A percentile compares a stretch with the other conserved stretches of the same genome.
These are phyloP conservation scores for Cystofilobasidium bisporidii DNA, from an alignment of 768 basidiomycete genomes.

Conservation along the genomic window DNA sequence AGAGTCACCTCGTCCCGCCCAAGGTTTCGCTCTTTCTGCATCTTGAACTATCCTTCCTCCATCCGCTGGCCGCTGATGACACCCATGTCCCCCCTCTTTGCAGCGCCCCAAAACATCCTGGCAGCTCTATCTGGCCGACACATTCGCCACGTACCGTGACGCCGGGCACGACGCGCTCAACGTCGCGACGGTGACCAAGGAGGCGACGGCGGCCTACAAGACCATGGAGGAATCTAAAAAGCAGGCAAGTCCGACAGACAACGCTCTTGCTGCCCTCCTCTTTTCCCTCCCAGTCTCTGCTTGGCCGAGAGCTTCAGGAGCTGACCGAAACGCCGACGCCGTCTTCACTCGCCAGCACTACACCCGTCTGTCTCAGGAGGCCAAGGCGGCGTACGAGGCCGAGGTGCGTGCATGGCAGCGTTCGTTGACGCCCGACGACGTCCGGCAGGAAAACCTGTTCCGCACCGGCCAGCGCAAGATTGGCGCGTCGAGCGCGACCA, in stretches of 20 bases:
- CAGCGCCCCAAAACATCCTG: slow-evolving; percentile 75
- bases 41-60: no score
- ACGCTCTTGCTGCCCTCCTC: no score
- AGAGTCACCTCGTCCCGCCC: no score
- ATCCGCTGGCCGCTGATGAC: neutral
- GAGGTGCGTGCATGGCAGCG: slow-evolving; percentile 77
- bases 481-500: slow-evolving; percentile 82
- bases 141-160: slow-evolving; percentile 50
- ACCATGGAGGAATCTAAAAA: slow-evolving; percentile 67
- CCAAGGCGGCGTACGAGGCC: slow-evolving; percentile 74
- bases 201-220: slow-evolving; percentile 84
- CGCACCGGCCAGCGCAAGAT: slow-evolving; percentile 86
- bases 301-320: no score
- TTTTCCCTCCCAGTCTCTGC: no score
- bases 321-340: slow-evolving; percentile 33
- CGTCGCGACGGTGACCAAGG: slow-evolving; percentile 89
- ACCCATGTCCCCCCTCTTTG: neutral
- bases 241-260: slow-evolving; percentile 54
- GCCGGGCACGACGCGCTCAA: slow-evolving; percentile 48
- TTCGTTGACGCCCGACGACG: slow-evolving; percentile 81
- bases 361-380: slow-evolving; percentile 68
- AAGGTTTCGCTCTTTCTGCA: no score
- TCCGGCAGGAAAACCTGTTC: slow-evolving; percentile 84
- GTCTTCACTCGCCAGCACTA: slow-evolving; percentile 51
- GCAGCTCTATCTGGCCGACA: slow-evolving; percentile 94